These are phyloP conservation scores for Ceratobasidium sp. DNA, from an alignment of 1,284 basidiomycete genomes.

Conservation along the genomic window DNA sequence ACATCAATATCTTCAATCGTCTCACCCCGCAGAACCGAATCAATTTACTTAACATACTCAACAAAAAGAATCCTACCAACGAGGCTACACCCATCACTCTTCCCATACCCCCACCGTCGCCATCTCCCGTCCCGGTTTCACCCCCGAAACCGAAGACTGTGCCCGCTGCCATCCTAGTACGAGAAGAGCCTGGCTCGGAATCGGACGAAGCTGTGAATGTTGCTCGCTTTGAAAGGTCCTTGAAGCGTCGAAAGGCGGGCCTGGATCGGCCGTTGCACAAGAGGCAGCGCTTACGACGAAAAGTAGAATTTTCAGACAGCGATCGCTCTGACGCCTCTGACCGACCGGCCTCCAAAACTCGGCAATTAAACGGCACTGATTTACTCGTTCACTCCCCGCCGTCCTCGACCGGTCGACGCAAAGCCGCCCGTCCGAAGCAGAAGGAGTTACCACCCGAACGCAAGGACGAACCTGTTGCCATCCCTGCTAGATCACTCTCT, in stretches of 20 bases:
- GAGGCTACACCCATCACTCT: conserved; percentile 37
- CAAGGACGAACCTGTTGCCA: conserved; percentile 51
- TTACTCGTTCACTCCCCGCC: conserved; percentile 14
- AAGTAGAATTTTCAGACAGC: conserved; percentile 43
- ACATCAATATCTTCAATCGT: conserved; percentile 44
- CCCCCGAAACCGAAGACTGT: conserved; percentile 45
- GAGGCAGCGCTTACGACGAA: conserved; percentile 35
- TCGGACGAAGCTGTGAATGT: conserved; percentile 45
- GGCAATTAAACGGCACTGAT: conserved; percentile 7
- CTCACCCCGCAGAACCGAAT: conserved; percentile 43
- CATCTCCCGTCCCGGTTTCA: conserved; percentile 29
- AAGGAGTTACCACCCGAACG: conserved; percentile 37
- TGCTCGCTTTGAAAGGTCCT: conserved; percentile 38
- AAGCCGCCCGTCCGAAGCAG: conserved; percentile 32
- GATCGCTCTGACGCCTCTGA: conserved; percentile 34
- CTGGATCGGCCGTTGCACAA: conserved; percentile 37
- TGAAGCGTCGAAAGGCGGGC: conserved; percentile 36
- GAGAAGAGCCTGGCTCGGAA: conserved; percentile 23
- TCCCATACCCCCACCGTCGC: conserved; percentile 30
- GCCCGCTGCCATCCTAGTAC: conserved; percentile 24
- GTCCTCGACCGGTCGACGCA: conserved; percentile 21
- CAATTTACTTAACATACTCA: conserved; percentile 41
- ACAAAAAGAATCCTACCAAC: conserved; percentile 42
- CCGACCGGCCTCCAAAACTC: neutral
- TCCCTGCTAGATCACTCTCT: conserved; percentile 49